These are phyloP conservation scores for Calendula officinalis DNA, from an alignment of 129 eudicot genomes.

Conservation along the genomic window DNA sequence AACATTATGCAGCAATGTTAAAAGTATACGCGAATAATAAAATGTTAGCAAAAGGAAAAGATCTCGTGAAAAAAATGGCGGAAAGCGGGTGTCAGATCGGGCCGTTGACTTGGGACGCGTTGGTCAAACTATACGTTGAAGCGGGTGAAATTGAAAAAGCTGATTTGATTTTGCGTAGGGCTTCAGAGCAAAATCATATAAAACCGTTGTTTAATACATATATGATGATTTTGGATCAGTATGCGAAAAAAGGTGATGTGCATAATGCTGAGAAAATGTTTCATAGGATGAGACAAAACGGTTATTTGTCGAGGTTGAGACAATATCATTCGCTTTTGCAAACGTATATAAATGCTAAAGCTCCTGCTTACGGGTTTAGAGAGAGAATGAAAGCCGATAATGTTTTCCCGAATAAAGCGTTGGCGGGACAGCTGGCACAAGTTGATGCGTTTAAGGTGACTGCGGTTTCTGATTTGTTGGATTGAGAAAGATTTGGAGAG, in stretches of 20 bases:
- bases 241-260: conserved; percentile 68
- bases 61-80: conserved; percentile 66
- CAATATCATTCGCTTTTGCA: conserved; percentile 46
- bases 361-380: conserved; percentile 67
- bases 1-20: conserved; percentile 43
- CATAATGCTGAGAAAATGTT: conserved; percentile 77
- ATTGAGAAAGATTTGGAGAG: conserved; percentile 35
- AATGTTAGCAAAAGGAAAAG: conserved; percentile 69
- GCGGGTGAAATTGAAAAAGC: conserved; percentile 88
- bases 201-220: conserved; percentile 52
- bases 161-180: conserved; percentile 55
- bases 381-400: conserved; percentile 79
- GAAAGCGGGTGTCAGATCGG: conserved; percentile 60
- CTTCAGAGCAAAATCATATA: conserved; percentile 32
- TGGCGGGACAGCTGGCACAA: conserved; percentile 45
- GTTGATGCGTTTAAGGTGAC: conserved; percentile 51
- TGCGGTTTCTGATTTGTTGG: conserved; percentile 54
- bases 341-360: conserved; percentile 55
- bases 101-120: conserved; percentile 69
- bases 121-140: conserved; percentile 62
- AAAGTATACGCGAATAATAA: conserved; percentile 60
- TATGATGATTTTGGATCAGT: conserved; percentile 52
- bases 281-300: conserved; percentile 58
- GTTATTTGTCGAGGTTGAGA: conserved; percentile 41
- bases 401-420: conserved; percentile 41